A percentile compares a stretch with the other conserved stretches of the same genome.
phyloP scores from a whole-genome alignment of 2,329 filamentous ascomycete species.

The Leptographium procerum region DNA sequence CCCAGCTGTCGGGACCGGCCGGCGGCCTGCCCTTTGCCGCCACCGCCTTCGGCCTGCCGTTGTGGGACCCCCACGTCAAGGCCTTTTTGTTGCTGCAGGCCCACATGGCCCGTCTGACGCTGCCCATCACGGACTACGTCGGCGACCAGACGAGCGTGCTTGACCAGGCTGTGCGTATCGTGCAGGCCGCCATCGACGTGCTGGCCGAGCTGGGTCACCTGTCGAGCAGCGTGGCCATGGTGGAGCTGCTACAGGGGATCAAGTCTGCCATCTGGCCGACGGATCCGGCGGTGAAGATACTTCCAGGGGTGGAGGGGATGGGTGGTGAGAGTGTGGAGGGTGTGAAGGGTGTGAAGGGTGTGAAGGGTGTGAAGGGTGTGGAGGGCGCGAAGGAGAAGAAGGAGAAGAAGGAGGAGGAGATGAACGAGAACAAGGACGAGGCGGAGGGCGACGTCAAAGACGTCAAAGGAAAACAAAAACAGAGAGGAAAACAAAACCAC shows the following conservation, averaged over 20 bases:
- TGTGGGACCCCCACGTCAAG: conserved; percentile 99
- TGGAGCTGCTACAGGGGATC: conserved; percentile 77
- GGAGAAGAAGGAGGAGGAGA: conserved; percentile 25
- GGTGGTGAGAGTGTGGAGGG: not conserved
- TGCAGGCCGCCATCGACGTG: conserved; percentile 90
- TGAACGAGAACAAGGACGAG: conserved; percentile 5
- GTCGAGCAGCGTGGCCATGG: conserved; percentile 69
- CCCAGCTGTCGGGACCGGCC: conserved; percentile 64
- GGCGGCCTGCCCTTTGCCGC: conserved; percentile 47
- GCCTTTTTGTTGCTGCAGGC: conserved; percentile 88
- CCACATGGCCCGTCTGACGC: conserved; percentile 82
- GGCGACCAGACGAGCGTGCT: conserved; percentile 84
- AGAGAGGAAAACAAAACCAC: not conserved
- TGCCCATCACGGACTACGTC: conserved; percentile 94
- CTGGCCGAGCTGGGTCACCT: conserved; percentile 79
- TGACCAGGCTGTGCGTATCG: conserved; percentile 92
- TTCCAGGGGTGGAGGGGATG: conserved; percentile 52
- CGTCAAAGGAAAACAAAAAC: not conserved
- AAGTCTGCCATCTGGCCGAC: conserved; percentile 88
- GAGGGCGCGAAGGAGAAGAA: conserved; percentile 28
- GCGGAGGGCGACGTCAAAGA: too few relatives aligned
- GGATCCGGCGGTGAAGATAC: conserved; percentile 65
- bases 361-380: too few relatives aligned
- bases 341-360: too few relatives aligned
- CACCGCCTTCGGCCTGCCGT: conserved; percentile 58